Conservation (phyloP, 2,329 filamentous ascomycete species). For the Ambrosiella xylebori region DNA sequence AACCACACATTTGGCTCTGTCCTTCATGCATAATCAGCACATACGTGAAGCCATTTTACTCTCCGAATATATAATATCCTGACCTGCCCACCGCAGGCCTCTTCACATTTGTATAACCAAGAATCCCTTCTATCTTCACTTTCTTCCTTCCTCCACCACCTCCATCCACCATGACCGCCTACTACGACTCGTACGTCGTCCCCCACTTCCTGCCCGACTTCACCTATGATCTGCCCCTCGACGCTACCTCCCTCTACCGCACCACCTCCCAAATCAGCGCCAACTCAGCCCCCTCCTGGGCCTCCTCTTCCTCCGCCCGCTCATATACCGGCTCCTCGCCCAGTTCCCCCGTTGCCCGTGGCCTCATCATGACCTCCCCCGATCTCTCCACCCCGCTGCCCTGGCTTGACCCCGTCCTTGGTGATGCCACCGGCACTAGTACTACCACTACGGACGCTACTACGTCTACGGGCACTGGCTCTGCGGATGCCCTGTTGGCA, state of each 20-base stretch:
- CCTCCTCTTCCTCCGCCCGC: not conserved
- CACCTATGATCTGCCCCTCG: not conserved
- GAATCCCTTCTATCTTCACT: not conserved
- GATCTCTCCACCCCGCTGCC: not conserved
- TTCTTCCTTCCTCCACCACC: not conserved
- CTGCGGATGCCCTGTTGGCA: not conserved
- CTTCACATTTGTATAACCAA: not conserved
- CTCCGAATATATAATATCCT: not conserved
- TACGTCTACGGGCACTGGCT: too few relatives aligned
- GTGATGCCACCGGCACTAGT: not conserved
- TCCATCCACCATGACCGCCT: not conserved
- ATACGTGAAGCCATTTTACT: not conserved
- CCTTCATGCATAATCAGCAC: not conserved
- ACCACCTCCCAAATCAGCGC: not conserved
- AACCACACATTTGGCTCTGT: too few relatives aligned
- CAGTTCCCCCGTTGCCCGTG: constrained; percentile 1
- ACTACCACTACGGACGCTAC: not conserved
- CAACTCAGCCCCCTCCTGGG: not conserved
- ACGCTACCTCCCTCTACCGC: not conserved
- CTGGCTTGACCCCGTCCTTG: constrained; percentile 3
- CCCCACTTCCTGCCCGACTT: not conserved
- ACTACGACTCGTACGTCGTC: not conserved
- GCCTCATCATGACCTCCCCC: not conserved
- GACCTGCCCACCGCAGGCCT: not conserved
- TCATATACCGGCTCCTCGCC: constrained; percentile 6